Evolutionary conservation across 345 rosid genomes (phyloP), one percentile per base, ranked within the genome.

Genomic region (Linum trigynum): DNA sequence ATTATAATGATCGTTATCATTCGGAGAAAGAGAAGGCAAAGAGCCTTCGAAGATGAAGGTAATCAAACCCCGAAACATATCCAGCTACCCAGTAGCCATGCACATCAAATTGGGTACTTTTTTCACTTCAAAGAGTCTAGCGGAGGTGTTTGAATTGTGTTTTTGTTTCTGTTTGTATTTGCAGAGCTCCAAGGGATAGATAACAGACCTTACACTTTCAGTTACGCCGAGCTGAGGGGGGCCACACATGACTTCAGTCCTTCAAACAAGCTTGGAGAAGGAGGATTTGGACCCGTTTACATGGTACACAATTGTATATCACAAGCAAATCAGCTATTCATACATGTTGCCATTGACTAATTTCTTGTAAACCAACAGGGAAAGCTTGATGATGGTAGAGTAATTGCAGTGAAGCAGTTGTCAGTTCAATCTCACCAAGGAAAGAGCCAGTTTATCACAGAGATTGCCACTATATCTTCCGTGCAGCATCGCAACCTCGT

Each of bases 211-310:
- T 79, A 82, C 74, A 85, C 87, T 61, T 87, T 87, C 78, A 75
- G 72, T 68, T 82, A 76, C 76, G 71, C 80, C 2, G 85, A 85
- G 69, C 82, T 88, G 59, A 85, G 67, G 78, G 55, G 79, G 69
- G 91, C 89, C 32, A 85, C 91, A 36, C 81, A 85, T 39, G 89
- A 82, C 68, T 88, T 88, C 62, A 78, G 68, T 75, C 73, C 77
- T 45, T 65, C 81, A 57, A 80, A 87, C 76, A 87, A 87, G 71
- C 88, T 85, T 55, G 95, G 92, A 70, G 95, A 90, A 78, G 95
- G 94, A 74, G 94, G 97, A 59, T 90, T 84, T 67, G 91, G 97
- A 71, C 85, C 95, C 1, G 87, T 87, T 63, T 90, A 65, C 23
- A 80, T 78, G 95, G 97, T 84, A 73, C 7, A 69, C 55, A 5